Evolutionary conservation across 2,329 filamentous ascomycete genomes (phyloP).

Genomic region (Arachnopeziza araneosa): DNA sequence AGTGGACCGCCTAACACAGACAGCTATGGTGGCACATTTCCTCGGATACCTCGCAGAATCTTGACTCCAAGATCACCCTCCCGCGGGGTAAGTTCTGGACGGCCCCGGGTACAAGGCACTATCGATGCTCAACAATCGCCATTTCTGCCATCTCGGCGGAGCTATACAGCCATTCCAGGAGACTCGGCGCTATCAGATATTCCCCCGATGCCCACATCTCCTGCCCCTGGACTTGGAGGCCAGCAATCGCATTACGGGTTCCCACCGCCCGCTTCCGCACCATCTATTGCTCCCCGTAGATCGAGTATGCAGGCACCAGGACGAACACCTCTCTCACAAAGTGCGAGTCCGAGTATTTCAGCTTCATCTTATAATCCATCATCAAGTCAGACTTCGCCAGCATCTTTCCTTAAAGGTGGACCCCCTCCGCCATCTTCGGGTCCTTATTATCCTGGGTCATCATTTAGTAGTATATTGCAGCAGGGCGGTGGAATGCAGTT

Average conservation of each 20-base stretch:
- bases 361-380: conserved; percentile 39
- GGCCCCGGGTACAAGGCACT: conserved; percentile 35
- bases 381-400: conserved; percentile 35
- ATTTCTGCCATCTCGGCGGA: conserved; percentile 38
- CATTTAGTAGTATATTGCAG: conserved; percentile 23
- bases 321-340: conserved; percentile 32
- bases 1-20: conserved; percentile 20
- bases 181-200: conserved; percentile 32
- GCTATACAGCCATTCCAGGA: conserved; percentile 39
- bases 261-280: conserved; percentile 37
- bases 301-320: conserved; percentile 36
- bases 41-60: conserved; percentile 20
- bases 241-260: conserved; percentile 26
- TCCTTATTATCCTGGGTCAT: conserved; percentile 28
- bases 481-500: conserved; percentile 28
- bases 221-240: conserved; percentile 11
- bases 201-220: conserved; percentile 37
- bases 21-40: conserved; percentile 24
- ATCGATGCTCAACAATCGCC: conserved; percentile 44
- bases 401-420: conserved; percentile 24
- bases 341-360: conserved; percentile 42
- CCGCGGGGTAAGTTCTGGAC: conserved; percentile 45
- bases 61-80: conserved; percentile 39
- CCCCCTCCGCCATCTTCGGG: conserved; percentile 17
- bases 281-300: conserved; percentile 28